Conservation (phyloP, 306 rosid genomes). For the Delonix regia region DNA sequence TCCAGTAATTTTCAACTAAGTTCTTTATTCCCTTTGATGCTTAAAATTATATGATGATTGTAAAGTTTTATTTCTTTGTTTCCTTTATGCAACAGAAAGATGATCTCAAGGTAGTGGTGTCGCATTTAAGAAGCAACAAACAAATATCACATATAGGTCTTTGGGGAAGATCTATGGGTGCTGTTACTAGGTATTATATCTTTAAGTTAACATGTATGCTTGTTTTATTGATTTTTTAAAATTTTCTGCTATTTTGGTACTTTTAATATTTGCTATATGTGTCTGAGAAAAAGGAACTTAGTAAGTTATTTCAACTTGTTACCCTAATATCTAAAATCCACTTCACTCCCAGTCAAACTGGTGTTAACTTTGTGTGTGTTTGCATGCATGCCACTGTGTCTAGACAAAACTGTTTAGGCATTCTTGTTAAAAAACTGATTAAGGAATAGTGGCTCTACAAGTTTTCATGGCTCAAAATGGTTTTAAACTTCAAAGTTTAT, state of each 20-base stretch:
- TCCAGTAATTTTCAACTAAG: neutral
- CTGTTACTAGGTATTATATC: constrained; percentile 82
- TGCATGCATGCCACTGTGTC: neutral
- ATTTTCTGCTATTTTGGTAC: constrained; percentile 13
- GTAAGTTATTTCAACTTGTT: neutral
- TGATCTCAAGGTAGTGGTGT: constrained; percentile 85
- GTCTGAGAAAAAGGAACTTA: constrained; percentile 4
- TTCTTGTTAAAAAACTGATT: neutral
- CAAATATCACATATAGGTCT: constrained; percentile 84
- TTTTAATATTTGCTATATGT: neutral
- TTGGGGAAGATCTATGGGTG: constrained; percentile 99
- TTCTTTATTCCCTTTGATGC: constrained; percentile 16
- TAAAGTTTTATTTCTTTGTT: constrained; percentile 36
- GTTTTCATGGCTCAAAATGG: constrained; percentile 13
- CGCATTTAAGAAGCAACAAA: constrained; percentile 80
- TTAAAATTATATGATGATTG: constrained; percentile 9
- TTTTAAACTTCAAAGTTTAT: neutral
- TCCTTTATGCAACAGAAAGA: constrained; percentile 65
- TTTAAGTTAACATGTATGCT: constrained; percentile 31
- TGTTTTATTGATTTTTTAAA: constrained; percentile 1
- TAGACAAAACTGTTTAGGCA: neutral
- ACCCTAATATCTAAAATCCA: neutral
- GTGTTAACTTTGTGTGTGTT: neutral
- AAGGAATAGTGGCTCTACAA: neutral
- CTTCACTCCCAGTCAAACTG: neutral